Evolutionary conservation across 495 filamentous ascomycete genomes (phyloP).

Genomic region (Aspergillus affinis): DNA sequence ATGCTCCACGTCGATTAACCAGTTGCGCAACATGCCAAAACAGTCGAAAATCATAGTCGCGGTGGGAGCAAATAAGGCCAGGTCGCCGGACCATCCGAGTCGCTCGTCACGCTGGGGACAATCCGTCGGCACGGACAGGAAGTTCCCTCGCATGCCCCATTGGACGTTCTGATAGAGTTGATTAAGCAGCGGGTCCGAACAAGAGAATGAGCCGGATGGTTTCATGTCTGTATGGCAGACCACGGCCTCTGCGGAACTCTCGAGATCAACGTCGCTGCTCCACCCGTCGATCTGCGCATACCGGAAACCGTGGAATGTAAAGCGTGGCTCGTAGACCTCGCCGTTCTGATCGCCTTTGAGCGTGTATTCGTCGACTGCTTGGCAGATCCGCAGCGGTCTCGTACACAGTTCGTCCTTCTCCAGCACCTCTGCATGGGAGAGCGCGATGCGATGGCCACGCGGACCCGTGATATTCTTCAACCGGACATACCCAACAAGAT

Average conservation of each 20-base stretch:
- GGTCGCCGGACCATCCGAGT: constrained; percentile 57
- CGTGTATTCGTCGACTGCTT: too few species aligned
- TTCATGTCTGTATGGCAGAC: constrained; percentile 53
- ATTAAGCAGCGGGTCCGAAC: constrained; percentile 46
- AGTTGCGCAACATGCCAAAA: constrained; percentile 43
- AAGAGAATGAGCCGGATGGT: constrained; percentile 46
- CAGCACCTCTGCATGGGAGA: not conserved
- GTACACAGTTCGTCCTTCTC: not conserved
- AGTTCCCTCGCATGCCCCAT: constrained; percentile 57
- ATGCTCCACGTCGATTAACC: constrained; percentile 42
- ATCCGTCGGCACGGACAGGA: constrained; percentile 53
- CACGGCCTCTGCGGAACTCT: constrained; percentile 34
- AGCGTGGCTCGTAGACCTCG: constrained; percentile 26
- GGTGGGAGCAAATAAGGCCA: constrained; percentile 47
- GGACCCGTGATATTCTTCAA: constrained; percentile 8
- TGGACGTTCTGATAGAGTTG: constrained; percentile 48
- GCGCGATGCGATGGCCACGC: not conserved
- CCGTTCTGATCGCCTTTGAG: too few species aligned
- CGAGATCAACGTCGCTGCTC: constrained; percentile 17
- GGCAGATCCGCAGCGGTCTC: too few species aligned
- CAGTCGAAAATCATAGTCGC: constrained; percentile 52
- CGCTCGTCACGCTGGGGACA: constrained; percentile 58
- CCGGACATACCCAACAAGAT: constrained; percentile 13
- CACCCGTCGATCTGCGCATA: constrained; percentile 51
- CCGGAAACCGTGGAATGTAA: constrained; percentile 56